These are phyloP conservation scores for Kwoniella botswanensis DNA, from an alignment of 768 basidiomycete species.

Conservation along the genomic window DNA sequence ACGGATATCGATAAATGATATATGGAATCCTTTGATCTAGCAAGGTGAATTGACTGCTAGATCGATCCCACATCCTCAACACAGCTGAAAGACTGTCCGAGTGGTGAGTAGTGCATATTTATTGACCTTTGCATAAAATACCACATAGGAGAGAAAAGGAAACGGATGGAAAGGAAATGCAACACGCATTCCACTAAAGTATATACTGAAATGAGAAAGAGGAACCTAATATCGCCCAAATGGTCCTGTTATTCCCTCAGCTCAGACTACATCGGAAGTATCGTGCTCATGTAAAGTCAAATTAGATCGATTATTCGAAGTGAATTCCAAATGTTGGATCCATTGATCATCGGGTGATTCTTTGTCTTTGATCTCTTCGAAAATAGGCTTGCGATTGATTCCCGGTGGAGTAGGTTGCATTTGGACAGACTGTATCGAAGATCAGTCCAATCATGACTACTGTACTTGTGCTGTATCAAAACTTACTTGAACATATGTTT, in stretches of 20 bases:
- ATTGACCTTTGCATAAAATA: no score
- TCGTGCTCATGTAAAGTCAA: not conserved
- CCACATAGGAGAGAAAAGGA: no score
- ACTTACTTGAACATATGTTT: constrained; percentile 14
- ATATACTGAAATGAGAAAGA: not conserved
- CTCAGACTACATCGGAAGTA: not conserved
- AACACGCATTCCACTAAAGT: not conserved
- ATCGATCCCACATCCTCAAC: no score
- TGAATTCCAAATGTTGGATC: not conserved
- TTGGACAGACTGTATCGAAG: not conserved
- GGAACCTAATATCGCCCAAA: not conserved
- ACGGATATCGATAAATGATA: no score
- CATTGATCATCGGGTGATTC: not conserved
- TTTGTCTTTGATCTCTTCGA: not conserved
- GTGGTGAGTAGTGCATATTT: no score
- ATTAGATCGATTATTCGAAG: not conserved
- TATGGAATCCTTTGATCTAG: no score
- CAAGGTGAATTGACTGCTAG: no score
- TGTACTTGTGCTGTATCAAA: not conserved
- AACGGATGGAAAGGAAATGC: no score
- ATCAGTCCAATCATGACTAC: not conserved
- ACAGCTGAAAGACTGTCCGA: no score
- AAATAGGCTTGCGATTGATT: not conserved
- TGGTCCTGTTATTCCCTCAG: not conserved
- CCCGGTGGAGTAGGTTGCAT: not conserved